phyloP scores from a whole-genome alignment of 768 basidiomycete species.

The Calocera cornea region DNA sequence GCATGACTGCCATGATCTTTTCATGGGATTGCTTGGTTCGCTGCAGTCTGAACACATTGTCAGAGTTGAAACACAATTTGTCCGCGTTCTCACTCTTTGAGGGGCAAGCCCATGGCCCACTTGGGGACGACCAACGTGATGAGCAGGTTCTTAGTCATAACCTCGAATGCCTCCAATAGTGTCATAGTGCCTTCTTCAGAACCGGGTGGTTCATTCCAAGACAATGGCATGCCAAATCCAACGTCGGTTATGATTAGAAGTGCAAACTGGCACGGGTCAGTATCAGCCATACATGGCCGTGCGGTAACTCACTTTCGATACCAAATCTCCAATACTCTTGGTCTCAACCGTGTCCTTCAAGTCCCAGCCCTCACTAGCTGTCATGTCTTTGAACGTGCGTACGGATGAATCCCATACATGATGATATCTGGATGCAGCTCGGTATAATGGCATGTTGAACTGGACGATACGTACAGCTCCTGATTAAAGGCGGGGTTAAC shows the following conservation, averaged over 20 bases:
- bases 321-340: not conserved
- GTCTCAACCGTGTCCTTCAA: too few species aligned
- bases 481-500: not conserved
- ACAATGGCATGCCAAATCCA: not conserved
- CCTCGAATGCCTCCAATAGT: not conserved
- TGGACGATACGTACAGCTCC: not conserved
- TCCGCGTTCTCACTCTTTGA: not conserved
- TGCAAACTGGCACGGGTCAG: not conserved
- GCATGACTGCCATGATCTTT: not conserved
- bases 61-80: too few species aligned
- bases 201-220: not conserved
- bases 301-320: not conserved
- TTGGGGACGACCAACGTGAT: not conserved
- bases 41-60: not conserved
- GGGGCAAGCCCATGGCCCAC: not conserved
- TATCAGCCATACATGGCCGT: too few species aligned
- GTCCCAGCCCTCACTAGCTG: too few species aligned
- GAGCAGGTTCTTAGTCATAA: not conserved
- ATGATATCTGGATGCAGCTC: not conserved
- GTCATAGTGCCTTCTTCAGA: not conserved
- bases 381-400: too few species aligned
- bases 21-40: not conserved
- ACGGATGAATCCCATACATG: not conserved
- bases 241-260: not conserved
- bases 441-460: not conserved